Conservation (phyloP, 352 stramenopile genomes). For the Poterioochromonas sp. region DNA sequence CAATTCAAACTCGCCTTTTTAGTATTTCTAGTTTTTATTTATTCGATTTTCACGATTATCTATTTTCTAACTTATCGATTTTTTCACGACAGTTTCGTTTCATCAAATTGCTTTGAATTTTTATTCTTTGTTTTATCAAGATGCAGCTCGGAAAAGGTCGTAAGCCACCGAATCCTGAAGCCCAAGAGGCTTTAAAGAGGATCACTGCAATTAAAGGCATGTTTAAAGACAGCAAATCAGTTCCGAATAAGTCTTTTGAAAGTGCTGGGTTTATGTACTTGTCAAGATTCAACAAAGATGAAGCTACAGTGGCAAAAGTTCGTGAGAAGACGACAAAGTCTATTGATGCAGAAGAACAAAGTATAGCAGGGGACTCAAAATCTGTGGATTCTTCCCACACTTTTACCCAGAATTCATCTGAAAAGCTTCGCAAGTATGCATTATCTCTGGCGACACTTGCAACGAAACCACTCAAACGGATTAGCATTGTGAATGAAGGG, state of each 20-base stretch:
- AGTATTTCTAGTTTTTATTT: no score
- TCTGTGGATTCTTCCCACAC: neutral
- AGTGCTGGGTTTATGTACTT: neutral
- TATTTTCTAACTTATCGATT: no score
- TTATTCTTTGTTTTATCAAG: neutral
- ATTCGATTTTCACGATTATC: no score
- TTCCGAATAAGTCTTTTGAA: neutral
- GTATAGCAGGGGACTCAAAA: neutral
- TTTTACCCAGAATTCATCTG: neutral
- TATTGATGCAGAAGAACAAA: neutral
- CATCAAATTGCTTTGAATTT: no score
- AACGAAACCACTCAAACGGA: neutral
- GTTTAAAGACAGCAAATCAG: neutral
- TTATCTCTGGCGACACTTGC: conserved; percentile 14
- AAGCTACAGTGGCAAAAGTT: neutral
- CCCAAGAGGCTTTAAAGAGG: neutral
- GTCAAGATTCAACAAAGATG: neutral
- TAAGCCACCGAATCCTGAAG: neutral
- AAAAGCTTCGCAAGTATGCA: neutral
- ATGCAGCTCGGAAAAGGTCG: neutral
- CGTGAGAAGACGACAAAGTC: neutral
- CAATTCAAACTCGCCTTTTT: no score
- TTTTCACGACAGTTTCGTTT: no score
- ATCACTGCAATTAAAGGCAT: neutral
- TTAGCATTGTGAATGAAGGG: conserved; percentile 2